Conservation (phyloP, 2,329 filamentous ascomycete species). For the Talaromyces sp. region DNA sequence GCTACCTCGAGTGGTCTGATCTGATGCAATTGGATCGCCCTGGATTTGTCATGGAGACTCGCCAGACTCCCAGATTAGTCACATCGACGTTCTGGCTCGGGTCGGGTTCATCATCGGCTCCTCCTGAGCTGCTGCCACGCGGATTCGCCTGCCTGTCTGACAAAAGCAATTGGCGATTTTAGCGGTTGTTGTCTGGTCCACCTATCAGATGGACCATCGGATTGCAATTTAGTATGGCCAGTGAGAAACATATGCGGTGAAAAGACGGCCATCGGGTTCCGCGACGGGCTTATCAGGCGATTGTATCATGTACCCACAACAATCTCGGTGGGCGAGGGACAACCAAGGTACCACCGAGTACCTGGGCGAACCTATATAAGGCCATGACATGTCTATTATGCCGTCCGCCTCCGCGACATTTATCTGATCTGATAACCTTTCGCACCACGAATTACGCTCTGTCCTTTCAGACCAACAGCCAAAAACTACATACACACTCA, state of each 20-base stretch:
- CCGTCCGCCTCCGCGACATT: background rate
- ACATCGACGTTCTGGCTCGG: constrained; percentile 15
- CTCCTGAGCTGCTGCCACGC: too few relatives aligned
- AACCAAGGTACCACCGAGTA: constrained; percentile 9
- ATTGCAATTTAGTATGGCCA: background rate
- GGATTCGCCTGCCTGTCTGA: background rate
- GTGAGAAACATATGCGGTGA: background rate
- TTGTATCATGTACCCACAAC: constrained; percentile 1
- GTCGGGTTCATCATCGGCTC: constrained; percentile 1
- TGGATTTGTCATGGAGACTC: constrained; percentile 14
- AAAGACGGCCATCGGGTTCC: background rate
- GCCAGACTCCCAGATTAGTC: constrained; percentile 14
- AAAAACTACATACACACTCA: constrained; percentile 20
- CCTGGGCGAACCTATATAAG: constrained; percentile 9
- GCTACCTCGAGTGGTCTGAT: background rate
- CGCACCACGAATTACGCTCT: background rate
- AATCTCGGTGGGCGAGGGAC: background rate
- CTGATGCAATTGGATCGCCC: background rate
- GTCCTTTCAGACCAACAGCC: background rate
- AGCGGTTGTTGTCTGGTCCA: background rate
- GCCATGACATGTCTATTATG: background rate
- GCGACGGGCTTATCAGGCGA: background rate
- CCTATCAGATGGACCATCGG: background rate
- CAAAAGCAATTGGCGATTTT: background rate
- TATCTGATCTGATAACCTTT: constrained; percentile 3